Evolutionary conservation across 83 land plant genomes (phyloP), one percentile per base, ranked within the genome.

Genomic region (Thuja plicata): DNA sequence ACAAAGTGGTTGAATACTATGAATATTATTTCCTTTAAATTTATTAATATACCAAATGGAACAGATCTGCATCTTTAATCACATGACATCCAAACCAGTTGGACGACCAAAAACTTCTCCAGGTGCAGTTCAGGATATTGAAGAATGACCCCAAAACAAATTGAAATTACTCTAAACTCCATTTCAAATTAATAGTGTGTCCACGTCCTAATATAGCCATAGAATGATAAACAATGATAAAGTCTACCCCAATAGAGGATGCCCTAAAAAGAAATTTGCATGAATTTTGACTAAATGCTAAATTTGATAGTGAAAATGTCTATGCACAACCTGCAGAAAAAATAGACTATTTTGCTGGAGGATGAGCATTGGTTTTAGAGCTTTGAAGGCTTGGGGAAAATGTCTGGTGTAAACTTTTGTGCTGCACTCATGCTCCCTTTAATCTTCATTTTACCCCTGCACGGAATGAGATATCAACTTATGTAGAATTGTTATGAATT

Each of bases 401-500:
- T 97, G 35, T 97, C 99, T 1, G 99, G 99, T 0, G 99, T 97
- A 89, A 97, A 97, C 89, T 97, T 97, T 93, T 97, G 97, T 17
- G 99, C 99, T 5, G 99, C 99, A 90, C 96, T 94, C 85, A 97
- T 82, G 88, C 99, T 97, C 8, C 99, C 99, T 88, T 97, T 97
- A 11, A 97, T 90, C 91, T 95, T 97, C 95, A 97, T 94, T 78
- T 94, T 93, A 32, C 99, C 99, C 90, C 99, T 97, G 95, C 89
- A 92, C 45, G 32, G 21, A 6, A 89, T 89, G 87, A 88, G 43
- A 55, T 78, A 50, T 16, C 62, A 50, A n/a, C 34, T n/a, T 57
- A 15, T 30, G 24, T 87, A 17, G 35, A 24, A 16, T 60, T 60
- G 27, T 87, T 38, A 19, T 27, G 16, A 35, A 62, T 11, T 8